Evolutionary conservation across 768 basidiomycete species (phyloP), one percentile per base, ranked within the genome.

Genomic region (Mycena galopus): DNA sequence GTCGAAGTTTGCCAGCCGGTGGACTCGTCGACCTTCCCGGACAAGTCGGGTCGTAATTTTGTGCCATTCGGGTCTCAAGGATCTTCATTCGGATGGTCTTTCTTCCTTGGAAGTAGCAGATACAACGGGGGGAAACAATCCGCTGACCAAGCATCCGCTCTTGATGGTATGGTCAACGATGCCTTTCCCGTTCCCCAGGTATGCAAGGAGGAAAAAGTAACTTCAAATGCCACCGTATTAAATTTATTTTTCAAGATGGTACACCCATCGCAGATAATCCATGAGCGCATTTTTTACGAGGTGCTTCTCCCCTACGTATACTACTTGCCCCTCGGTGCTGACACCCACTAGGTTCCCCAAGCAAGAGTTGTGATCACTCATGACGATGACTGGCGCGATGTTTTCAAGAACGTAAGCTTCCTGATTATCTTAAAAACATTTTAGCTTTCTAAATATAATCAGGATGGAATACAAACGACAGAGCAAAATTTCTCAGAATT

Each of bases 381-480:
- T 17, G 69, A 71, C 25, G 69, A 71, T 51, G 64, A 71, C 44
- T 71, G 69, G 69, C 29, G 62, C n/a, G 44, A 59, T 58, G 29
- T 67, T 16, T 32, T 67, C 9, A 21, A n/a, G 4, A 51, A 65
- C 9, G 63, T 65, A 65, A 6, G 47, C 55, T 27, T 17, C 9
- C 29, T 53, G 21, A 16, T 14, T 14, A 12, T 17, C 9, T 21
- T 62, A n/a, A n/a, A n/a, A n/a, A 19, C 14, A n/a, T 19, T 29
- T 32, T 29, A 16, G 47, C 50, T 50, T 50, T 25, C 14, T 21
- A 14, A 62, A 11, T 8, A 3, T 19, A 17, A 29, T 19, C 8
- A 62, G 61, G 61, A 62, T 50, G 44, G 21, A 29, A 33, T 12
- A 30, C 8, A 19, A 44, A 29, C 25, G 35, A 16, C 29, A n/a